Evolutionary conservation across 2,329 filamentous ascomycete genomes (phyloP), one percentile per base, ranked within the genome.

Genomic region (Xylaria polymorpha): DNA sequence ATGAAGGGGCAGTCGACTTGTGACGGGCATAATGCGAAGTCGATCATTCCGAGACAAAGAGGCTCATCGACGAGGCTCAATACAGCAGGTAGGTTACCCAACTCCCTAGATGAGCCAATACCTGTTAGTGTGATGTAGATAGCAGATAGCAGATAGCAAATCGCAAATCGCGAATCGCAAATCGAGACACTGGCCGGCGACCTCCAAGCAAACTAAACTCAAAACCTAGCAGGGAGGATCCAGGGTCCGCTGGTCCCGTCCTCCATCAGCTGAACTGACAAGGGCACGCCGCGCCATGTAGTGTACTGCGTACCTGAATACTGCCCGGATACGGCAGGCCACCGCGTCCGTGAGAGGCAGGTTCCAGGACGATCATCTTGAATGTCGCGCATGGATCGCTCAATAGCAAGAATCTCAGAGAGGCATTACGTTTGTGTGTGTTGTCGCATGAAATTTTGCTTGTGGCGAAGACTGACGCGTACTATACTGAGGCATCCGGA

Each of bases 401-500:
- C 32, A 48, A 64, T 35, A n/a, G 22, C 41, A 46, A n/a, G 37
- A 43, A 9, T 18, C 20, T 15, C 25, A 29, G 41, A 32, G 15
- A 43, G 32, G 20, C 55, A 29, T 43, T 43, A 14, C 22, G 37
- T 14, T 39, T 32, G 51, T 55, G 37, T 32, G 51, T 55, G 20
- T 41, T 12, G 55, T 29, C 3, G 20, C 18, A 43, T 18, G 15
- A 29, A n/a, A 10, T 39, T 29, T n/a, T 43, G 5, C 48, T 56
- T 18, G 64, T 66, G 64, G 64, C 64, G 37, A 66, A 53, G 41
- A 61, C 50, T 61, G 64, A 61, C 64, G 57, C 48, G 50, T 61
- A 39, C 48, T 51, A 39, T 61, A 39, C 48, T 51, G 63, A 59
- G 56, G 63, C 55, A 51, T 51, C 63, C 43, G 18, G 35, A 20